Base-by-base conservation (phyloP, 1,284 basidiomycete species). In the Hypsizygus ulmarius region DNA sequence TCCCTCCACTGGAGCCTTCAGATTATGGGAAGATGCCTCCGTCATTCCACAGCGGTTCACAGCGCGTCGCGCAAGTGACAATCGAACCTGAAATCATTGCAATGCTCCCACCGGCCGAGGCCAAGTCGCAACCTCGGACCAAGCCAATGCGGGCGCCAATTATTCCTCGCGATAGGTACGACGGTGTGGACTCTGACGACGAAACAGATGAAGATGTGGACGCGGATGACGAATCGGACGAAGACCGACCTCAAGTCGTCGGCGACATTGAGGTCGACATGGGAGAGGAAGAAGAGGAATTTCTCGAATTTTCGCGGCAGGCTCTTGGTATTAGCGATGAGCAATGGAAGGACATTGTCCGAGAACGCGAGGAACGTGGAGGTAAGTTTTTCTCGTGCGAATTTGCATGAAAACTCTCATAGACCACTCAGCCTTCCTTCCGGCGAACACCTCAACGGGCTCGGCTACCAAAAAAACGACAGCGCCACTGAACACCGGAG, bases 221-320 rank as follows among this genome's bases (percentile, higher is more conserved):
- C 10, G 75, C 73, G 6, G 81, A 77, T 18, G 77, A 81, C 18
- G 81, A 79, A 28, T 82, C 82, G 11, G 90, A 90, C 39, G 87
- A 91, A 55, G 90, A 91, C 32, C 71, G 72, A 15, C 87, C 90
- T 0, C 84, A 88, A 58, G 74, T 92, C 1, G 82, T 89, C 1
- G 90, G 88, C 15, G 89, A 91, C 21, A 68, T 90, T 12, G 90
- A 93, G 58, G 78, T 93, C 36, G 87, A 94, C 54, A 94, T 97
- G 85, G 81, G 77, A 14, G 84, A 89, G 57, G 94, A 97, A 67
- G 79, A 91, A 65, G 90, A 89, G 53, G 94, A 96, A 55, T 97
- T 97, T 57, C 70, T 97, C 37, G 87, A 91, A 65, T 97, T 97
- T 66, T 89, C 94, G 9, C 81, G 91, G 39, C 88, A 96, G 59